Evolutionary conservation across 2,329 filamentous ascomycete genomes (phyloP).

Genomic region (Xylaria arbuscula): DNA sequence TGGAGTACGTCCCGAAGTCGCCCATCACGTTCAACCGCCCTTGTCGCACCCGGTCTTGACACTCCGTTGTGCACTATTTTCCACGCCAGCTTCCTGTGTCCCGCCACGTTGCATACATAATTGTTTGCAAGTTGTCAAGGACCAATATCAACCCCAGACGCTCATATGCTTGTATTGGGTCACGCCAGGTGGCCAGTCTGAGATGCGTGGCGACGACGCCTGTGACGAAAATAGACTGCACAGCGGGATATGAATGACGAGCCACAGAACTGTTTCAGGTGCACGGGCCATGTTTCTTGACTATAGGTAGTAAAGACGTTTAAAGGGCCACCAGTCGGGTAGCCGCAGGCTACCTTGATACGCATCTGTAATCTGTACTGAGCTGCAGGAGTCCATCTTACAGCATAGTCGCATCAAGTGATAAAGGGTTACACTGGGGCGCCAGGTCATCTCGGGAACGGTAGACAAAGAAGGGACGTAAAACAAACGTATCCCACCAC

Average conservation of each 20-base stretch:
- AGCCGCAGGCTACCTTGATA: slow-evolving; percentile 33
- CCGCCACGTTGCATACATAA: slow-evolving; percentile 35
- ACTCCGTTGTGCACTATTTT: neutral
- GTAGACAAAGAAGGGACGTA: slow-evolving; percentile 38
- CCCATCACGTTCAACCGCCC: slow-evolving; percentile 7
- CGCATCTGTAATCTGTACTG: slow-evolving; percentile 25
- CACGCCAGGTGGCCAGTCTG: slow-evolving; percentile 5
- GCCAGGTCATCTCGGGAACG: slow-evolving; percentile 37
- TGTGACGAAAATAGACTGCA: slow-evolving; percentile 34
- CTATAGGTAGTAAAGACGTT: slow-evolving; percentile 18
- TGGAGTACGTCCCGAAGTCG: slow-evolving; percentile 26
- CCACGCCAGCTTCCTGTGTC: slow-evolving; percentile 9
- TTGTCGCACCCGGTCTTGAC: slow-evolving; percentile 17
- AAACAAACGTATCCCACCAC: slow-evolving; percentile 30
- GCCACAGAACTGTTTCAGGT: slow-evolving; percentile 37
- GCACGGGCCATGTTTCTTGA: slow-evolving; percentile 29
- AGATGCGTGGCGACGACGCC: slow-evolving; percentile 6
- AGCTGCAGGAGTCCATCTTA: slow-evolving; percentile 36
- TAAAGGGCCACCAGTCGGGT: slow-evolving; percentile 32
- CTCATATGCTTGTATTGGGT: slow-evolving; percentile 14
- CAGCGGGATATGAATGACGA: slow-evolving; percentile 22
- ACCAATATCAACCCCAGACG: slow-evolving; percentile 13
- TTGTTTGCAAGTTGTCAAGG: slow-evolving; percentile 29
- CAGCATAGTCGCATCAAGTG: slow-evolving; percentile 38
- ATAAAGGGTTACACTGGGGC: slow-evolving; percentile 41